Percentiles rank a stretch among this genome's conserved stretches.
These are phyloP conservation scores for Coemansia pectinata DNA, from an alignment of 192 early-diverging fungal genomes.

Conservation along the genomic window DNA sequence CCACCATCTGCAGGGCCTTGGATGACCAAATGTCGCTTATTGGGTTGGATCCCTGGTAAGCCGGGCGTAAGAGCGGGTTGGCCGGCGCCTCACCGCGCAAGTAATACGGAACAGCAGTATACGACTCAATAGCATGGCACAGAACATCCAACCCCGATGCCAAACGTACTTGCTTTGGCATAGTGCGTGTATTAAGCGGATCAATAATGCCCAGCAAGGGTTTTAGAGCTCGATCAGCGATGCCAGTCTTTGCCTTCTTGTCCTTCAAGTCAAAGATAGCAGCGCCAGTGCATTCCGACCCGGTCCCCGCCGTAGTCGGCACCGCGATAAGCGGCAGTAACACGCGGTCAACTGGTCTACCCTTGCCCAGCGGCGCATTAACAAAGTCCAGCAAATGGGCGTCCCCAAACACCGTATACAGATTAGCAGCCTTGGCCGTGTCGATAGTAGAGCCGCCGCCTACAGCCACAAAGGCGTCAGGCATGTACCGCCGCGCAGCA, in stretches of 20 bases:
- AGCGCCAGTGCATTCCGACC: slow-evolving; percentile 88
- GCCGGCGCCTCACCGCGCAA: slow-evolving; percentile 73
- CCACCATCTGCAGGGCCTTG: slow-evolving; percentile 76
- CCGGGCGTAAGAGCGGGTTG: slow-evolving; percentile 82
- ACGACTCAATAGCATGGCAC: slow-evolving; percentile 89
- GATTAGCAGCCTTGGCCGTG: slow-evolving; percentile 88
- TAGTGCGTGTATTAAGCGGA: slow-evolving; percentile 82
- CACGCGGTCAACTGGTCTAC: slow-evolving; percentile 69
- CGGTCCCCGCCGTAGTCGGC: slow-evolving; percentile 72
- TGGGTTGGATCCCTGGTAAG: slow-evolving; percentile 92
- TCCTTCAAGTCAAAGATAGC: slow-evolving; percentile 91
- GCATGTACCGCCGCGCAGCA: slow-evolving; percentile 69
- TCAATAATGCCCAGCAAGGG: slow-evolving; percentile 87
- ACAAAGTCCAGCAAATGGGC: slow-evolving; percentile 90
- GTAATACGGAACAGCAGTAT: slow-evolving; percentile 86
- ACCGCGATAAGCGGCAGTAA: slow-evolving; percentile 80
- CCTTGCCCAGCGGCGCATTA: slow-evolving; percentile 89
- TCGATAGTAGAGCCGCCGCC: slow-evolving; percentile 92
- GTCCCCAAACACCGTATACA: slow-evolving; percentile 79
- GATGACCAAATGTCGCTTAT: slow-evolving; percentile 91
- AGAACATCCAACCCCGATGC: slow-evolving; percentile 86
- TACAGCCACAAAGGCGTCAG: slow-evolving; percentile 87
- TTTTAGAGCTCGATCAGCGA: slow-evolving; percentile 80
- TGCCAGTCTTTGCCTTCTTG: slow-evolving; percentile 85
- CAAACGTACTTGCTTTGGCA: slow-evolving; percentile 84